Percentiles rank a stretch among this genome's conserved stretches.
These are phyloP conservation scores for Chenopodium berlandieri DNA, from an alignment of 148 eudicot species.

Conservation along the genomic window DNA sequence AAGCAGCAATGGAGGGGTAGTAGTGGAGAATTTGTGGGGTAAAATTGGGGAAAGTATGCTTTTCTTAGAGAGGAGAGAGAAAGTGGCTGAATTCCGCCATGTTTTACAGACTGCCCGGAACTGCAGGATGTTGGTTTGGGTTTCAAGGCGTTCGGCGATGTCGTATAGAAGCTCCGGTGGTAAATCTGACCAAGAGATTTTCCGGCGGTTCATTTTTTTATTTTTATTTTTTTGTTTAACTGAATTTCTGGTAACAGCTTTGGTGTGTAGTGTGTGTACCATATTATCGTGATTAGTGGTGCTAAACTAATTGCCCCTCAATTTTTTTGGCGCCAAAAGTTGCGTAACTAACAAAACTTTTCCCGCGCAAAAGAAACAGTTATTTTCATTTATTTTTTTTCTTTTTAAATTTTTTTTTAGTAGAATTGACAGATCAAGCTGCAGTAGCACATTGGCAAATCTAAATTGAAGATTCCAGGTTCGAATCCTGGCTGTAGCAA, in stretches of 20 bases:
- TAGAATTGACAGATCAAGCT: fast-evolving
- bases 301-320: not conserved
- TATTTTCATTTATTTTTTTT: too few relatives aligned
- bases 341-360: not conserved
- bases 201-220: not conserved
- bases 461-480: too few relatives aligned
- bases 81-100: not conserved
- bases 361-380: not conserved
- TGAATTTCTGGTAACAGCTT: not conserved
- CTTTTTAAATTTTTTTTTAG: too few relatives aligned
- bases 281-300: not conserved
- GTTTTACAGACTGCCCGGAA: not conserved
- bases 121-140: not conserved
- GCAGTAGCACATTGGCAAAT: too few relatives aligned
- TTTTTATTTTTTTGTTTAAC: too few relatives aligned
- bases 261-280: too few relatives aligned
- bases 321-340: not conserved
- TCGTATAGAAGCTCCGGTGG: not conserved
- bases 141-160: not conserved
- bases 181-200: not conserved
- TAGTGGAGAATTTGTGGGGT: not conserved
- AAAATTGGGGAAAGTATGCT: not conserved
- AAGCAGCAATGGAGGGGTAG: not conserved
- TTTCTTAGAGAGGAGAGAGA: not conserved
- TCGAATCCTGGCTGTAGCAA: too few relatives aligned